Evolutionary conservation across 768 basidiomycete species (phyloP), one percentile per base, ranked within the genome.

Genomic region (Suillus subluteus): DNA sequence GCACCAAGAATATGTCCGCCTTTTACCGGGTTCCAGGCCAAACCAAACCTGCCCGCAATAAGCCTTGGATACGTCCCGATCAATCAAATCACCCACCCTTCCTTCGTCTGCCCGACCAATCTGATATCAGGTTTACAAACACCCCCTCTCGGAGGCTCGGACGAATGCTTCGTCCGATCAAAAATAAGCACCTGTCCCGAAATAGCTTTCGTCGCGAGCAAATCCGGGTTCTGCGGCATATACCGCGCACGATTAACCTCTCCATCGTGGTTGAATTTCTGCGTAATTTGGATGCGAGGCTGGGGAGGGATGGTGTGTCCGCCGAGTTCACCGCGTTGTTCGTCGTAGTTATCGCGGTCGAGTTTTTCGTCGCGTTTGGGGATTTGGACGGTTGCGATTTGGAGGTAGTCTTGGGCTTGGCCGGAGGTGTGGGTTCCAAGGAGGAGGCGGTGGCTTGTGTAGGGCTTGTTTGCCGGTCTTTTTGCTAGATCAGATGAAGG

Each of bases 191-290:
- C 94, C 69, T 98, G 94, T 16, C 97, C 98, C 7, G 87, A 88
- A 9, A 95, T 87, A 26, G 96, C 85, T 78, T 99, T 99, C 13
- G 97, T 99, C 16, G 98, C 98, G 70, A 99, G 92, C 70, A 99
- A 79, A 79, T 99, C 94, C 2, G 96, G 94, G 74, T 99, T 99
- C 79, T 99, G 97, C 7, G 98, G 98, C 96, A 99, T 99, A 78
- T 99, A 99, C 62, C 98, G 89, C 67, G 98, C 98, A 54, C 96
- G 84, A 79, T 99, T 99, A 74, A 99, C 94, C 76, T 99, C 98
- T 50, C 95, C 94, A 5, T 86, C 85, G 78, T 99, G 98, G 77
- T 96, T 96, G 81, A 99, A 99, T 70, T 87, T 89, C 76, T 99
- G 98, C 40, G 90, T 92, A 78, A 97, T 88, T 73, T 92, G 91